Evolutionary conservation across 768 basidiomycete species (phyloP), one percentile per base, ranked within the genome.

Genomic region (Boletus barrowsii): DNA sequence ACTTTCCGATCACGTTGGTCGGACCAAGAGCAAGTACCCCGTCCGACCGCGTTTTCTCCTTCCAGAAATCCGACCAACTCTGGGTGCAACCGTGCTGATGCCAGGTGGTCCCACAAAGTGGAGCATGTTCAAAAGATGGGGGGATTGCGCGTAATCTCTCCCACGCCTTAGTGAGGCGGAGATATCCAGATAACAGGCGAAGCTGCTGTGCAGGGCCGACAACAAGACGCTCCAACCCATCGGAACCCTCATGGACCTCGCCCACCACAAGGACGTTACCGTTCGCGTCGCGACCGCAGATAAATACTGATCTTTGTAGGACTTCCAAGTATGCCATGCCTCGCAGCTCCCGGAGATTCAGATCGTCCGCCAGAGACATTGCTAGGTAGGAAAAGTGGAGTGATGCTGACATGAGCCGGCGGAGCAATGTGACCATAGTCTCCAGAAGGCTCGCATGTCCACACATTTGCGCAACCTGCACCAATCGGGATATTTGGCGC

Each of bases 21-120:
- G 82, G 68, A 9, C 81, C 84, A 5, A 85, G 75, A 14, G 72
- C 69, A 33, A 89, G 74, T 29, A 89, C 80, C 4, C 75, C 66
- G 35, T 88, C 87, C 42, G 79, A 75, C 61, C 76, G 77, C 26
- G 83, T 82, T 68, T 85, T 87, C 60, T 88, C 87, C 68, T 85
- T 86, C 88, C 88, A 90, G 65, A 88, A 90, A 49, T 88, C 87
- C 11, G 81, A 65, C 87, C 87, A 90, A 51, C 82, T 82, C 67
- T 87, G 86, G 22, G 77, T 80, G 59, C 88, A 90, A 18, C 82
- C 79, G 52, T 84, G 83, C 61, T 86, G 85, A 62, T 87, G 83
- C 85, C 86, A 89, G 10, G 82, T 83, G 15, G 83, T 79, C 40
- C 78, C 80, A 60, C 88, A 88, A 4, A 80, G 71, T 9, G 79